Evolutionary conservation across 2,329 filamentous ascomycete species (phyloP).

Genomic region (Penicillium sp.): DNA sequence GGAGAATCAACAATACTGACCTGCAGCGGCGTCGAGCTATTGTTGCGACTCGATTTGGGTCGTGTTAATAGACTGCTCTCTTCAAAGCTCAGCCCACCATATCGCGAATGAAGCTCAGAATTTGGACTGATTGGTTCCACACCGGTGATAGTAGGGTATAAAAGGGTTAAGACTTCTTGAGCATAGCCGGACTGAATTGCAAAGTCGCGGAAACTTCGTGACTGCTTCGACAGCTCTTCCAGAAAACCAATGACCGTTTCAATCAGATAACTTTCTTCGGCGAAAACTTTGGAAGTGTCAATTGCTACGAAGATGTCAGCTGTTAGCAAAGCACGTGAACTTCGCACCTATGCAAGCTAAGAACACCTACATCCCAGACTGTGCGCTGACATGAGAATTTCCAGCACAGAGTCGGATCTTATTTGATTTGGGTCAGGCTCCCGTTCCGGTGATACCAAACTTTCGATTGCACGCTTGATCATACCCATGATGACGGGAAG

Average conservation of each 20-base stretch:
- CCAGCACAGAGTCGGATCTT: conserved; percentile 5
- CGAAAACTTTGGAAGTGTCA: conserved; percentile 2
- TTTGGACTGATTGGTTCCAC: conserved; percentile 77
- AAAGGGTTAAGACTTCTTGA: conserved; percentile 67
- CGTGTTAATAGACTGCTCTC: conserved; percentile 79
- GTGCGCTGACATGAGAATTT: conserved; percentile 10
- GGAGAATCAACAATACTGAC: conserved; percentile 57
- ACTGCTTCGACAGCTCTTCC: conserved; percentile 69
- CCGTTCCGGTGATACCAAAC: conserved; percentile 55
- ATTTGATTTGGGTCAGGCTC: conserved; percentile 18
- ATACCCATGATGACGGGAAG: conserved; percentile 76
- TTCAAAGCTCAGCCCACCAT: conserved; percentile 75
- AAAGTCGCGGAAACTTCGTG: conserved; percentile 74
- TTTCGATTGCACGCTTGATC: conserved; percentile 75
- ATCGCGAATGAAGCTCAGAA: conserved; percentile 77
- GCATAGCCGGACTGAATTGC: conserved; percentile 73
- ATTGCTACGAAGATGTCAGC: conserved; percentile 3
- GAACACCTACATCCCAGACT: conserved; percentile 11
- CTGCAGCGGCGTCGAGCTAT: conserved; percentile 58
- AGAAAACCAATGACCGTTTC: conserved; percentile 74
- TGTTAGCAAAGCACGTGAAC: neutral
- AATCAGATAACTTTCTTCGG: conserved; percentile 49
- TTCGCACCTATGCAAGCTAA: neutral
- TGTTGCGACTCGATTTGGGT: conserved; percentile 57
- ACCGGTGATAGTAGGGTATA: conserved; percentile 85